These are phyloP conservation scores for Albifimbria verrucaria DNA, from an alignment of 2,329 filamentous ascomycete genomes.

Conservation along the genomic window DNA sequence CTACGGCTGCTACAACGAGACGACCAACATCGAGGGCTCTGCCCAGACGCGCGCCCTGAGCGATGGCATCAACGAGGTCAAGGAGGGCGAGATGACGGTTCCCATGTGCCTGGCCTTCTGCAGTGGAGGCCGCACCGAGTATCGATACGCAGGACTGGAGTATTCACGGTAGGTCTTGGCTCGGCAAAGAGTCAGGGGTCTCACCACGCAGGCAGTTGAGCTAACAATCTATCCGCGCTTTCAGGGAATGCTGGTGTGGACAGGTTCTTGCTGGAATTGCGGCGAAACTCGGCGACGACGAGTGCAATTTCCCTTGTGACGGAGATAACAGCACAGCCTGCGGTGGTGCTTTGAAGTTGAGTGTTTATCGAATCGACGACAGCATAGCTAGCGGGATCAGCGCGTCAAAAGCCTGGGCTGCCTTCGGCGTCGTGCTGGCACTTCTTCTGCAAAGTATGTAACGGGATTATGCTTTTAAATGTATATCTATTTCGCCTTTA, in stretches of 20 bases:
- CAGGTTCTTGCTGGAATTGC: conserved; percentile 45
- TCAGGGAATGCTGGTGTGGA: conserved; percentile 60
- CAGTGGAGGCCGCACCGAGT: conserved; percentile 31
- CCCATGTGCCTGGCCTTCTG: conserved; percentile 50
- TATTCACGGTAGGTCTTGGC: conserved; percentile 38
- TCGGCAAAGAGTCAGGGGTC: neutral
- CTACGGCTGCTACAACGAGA: conserved; percentile 59
- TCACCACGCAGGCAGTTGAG: neutral
- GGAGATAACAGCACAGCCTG: conserved; percentile 51
- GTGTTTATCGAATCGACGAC: conserved; percentile 36
- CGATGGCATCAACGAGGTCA: conserved; percentile 36
- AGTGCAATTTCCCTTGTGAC: conserved; percentile 51
- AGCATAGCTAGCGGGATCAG: conserved; percentile 2
- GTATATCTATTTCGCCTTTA: too few species aligned
- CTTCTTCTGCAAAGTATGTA: conserved; percentile 4
- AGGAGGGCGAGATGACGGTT: conserved; percentile 47
- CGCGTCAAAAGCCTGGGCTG: conserved; percentile 4
- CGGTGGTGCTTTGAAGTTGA: conserved; percentile 49
- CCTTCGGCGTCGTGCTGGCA: conserved; percentile 3
- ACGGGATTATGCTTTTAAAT: too few species aligned
- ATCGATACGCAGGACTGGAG: conserved; percentile 52
- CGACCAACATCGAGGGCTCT: conserved; percentile 39
- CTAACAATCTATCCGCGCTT: neutral
- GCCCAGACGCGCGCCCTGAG: conserved; percentile 43
- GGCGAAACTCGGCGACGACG: conserved; percentile 39